phyloP scores from a whole-genome alignment of 345 rosid species.

The Eucalyptus virginea region DNA sequence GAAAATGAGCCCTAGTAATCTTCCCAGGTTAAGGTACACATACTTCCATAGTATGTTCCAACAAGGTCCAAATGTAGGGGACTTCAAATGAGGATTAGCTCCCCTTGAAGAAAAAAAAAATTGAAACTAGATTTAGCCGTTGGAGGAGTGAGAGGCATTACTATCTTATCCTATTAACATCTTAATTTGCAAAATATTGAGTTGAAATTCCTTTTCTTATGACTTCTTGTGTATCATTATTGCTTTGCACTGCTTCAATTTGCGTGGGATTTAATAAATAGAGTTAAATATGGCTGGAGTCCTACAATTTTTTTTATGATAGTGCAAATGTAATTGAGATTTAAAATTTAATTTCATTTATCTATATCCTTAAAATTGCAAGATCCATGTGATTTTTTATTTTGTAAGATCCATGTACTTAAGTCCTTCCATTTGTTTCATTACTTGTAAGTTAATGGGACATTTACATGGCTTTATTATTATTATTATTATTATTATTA shows the following conservation, averaged over 20 bases:
- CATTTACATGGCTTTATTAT: not conserved
- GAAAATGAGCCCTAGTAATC: accelerated
- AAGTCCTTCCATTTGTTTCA: not conserved
- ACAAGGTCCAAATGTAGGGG: not conserved
- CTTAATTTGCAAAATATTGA: not conserved
- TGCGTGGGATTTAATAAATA: not conserved
- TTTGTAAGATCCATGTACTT: not conserved
- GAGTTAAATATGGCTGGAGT: not conserved
- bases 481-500: too few species aligned
- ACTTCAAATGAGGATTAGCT: not conserved
- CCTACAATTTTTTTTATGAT: not conserved
- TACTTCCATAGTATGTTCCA: accelerated
- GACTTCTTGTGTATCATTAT: not conserved
- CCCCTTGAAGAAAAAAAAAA: not conserved
- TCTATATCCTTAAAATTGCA: not conserved
- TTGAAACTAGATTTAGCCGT: not conserved
- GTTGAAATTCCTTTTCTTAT: not conserved
- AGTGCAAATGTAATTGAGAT: not conserved
- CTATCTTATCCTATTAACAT: not conserved
- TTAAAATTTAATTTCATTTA: not conserved
- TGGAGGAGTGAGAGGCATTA: not conserved
- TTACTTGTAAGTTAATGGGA: not conserved
- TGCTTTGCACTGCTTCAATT: not conserved
- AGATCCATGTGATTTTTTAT: not conserved
- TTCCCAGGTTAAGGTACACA: not conserved